Conservation (phyloP, 1,139 yeast genomes). For the Yamadazyma spencermartinsiae region DNA sequence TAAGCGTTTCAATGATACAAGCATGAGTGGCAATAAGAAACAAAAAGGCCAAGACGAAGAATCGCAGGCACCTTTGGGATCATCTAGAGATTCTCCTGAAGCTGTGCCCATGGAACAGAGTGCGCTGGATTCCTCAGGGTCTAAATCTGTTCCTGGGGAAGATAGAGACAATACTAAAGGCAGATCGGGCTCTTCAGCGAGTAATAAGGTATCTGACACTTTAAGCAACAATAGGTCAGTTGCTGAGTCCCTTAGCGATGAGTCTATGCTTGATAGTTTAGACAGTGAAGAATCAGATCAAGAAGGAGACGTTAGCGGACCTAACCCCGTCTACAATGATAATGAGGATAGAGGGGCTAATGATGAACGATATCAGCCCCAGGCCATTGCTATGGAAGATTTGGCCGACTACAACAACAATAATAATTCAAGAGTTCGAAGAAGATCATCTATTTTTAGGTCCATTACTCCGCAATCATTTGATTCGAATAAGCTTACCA, state of each 20-base stretch:
- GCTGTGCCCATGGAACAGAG: neutral
- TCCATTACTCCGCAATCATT: constrained; percentile 14
- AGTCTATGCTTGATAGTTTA: constrained; percentile 6
- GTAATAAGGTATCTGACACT: neutral
- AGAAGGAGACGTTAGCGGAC: neutral
- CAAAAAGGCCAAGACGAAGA: neutral
- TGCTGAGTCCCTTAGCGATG: neutral
- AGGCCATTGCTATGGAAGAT: constrained; percentile 8
- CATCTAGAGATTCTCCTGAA: neutral
- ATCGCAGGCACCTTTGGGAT: neutral
- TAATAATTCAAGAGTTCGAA: constrained; percentile 2
- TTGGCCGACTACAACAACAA: neutral
- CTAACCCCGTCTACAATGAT: neutral
- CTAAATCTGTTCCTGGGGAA: no score
- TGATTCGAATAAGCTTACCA: constrained; percentile 15
- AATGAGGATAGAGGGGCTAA: constrained; percentile 5
- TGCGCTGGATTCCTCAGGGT: no score
- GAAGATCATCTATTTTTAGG: constrained; percentile 14
- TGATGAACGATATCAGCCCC: constrained; percentile 1
- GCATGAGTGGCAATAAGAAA: neutral
- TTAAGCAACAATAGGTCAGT: neutral
- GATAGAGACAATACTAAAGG: neutral
- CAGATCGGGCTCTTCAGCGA: no score
- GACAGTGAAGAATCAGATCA: constrained; percentile 9
- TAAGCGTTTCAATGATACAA: neutral